These are phyloP conservation scores for Pseudogymnoascus sp. DNA, from an alignment of 2,329 filamentous ascomycete species.

Conservation along the genomic window DNA sequence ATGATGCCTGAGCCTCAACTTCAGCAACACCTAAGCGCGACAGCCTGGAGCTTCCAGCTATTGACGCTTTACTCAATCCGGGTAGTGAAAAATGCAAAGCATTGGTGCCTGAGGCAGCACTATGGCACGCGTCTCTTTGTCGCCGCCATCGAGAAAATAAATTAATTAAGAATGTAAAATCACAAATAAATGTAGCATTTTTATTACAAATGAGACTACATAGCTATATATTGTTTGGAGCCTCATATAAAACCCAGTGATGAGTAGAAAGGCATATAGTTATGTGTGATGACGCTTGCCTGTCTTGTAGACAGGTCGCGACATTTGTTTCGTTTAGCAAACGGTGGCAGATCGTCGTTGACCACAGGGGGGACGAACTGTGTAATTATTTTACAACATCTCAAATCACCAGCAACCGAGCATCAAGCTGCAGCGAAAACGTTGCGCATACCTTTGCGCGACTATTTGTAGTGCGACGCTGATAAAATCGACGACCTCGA, in stretches of 20 bases:
- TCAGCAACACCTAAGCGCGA: constrained; percentile 7
- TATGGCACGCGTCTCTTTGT: neutral
- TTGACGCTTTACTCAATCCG: neutral
- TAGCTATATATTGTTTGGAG: neutral
- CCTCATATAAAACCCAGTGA: neutral
- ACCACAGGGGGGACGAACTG: constrained; percentile 1
- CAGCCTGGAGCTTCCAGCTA: constrained; percentile 5
- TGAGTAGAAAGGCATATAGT: neutral
- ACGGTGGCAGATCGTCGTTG: constrained; percentile 5
- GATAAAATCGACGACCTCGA: neutral
- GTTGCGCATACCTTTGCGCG: constrained; percentile 1
- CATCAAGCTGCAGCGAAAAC: constrained; percentile 2
- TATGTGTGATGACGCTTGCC: neutral
- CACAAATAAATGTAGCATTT: constrained; percentile 1
- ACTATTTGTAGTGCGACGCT: constrained; percentile 4
- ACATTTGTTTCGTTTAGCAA: constrained; percentile 7
- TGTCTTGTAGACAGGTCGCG: constrained; percentile 8
- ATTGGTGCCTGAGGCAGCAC: neutral
- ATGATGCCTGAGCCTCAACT: constrained; percentile 8
- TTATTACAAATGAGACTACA: neutral
- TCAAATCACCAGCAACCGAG: constrained; percentile 3
- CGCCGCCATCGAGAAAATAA: neutral
- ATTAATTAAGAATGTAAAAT: neutral
- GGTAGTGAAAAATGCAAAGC: constrained; percentile 3
- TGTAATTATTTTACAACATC: constrained; percentile 7